phyloP scores from a whole-genome alignment of 78 protist genomes.

The Dictyostelium brefeldianum region DNA sequence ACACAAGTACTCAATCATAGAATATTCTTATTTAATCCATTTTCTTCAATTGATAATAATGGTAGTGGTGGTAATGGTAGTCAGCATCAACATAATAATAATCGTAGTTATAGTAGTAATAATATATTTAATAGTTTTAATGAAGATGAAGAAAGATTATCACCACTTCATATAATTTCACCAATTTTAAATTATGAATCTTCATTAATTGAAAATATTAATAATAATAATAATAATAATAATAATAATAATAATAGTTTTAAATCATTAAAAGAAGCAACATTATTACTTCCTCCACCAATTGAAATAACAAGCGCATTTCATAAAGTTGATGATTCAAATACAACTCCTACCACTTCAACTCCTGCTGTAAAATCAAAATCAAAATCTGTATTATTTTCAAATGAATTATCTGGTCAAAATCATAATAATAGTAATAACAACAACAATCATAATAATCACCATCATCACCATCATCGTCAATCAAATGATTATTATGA shows the following conservation, averaged over 20 bases:
- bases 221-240: neutral
- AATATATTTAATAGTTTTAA: neutral
- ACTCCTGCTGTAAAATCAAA: neutral
- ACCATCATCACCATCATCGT: no score
- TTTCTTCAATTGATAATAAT: conserved; percentile 22
- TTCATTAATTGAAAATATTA: neutral
- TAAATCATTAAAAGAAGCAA: conserved; percentile 48
- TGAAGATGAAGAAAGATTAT: neutral
- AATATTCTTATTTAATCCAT: conserved; percentile 69
- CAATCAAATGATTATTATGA: neutral
- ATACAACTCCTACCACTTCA: neutral
- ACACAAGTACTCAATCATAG: conserved; percentile 53
- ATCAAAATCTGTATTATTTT: neutral
- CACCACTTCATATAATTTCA: conserved; percentile 10
- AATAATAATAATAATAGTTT: neutral
- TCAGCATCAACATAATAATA: neutral
- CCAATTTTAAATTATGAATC: conserved; percentile 1
- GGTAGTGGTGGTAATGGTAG: neutral
- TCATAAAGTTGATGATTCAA: neutral
- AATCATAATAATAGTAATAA: neutral
- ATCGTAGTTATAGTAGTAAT: neutral
- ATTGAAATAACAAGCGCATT: conserved; percentile 13
- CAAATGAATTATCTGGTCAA: neutral
- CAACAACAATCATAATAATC: neutral
- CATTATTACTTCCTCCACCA: conserved; percentile 73